Evolutionary conservation across 805 yeast species (phyloP).

Genomic region (Cyberlindnera nakhonratchasimensis): DNA sequence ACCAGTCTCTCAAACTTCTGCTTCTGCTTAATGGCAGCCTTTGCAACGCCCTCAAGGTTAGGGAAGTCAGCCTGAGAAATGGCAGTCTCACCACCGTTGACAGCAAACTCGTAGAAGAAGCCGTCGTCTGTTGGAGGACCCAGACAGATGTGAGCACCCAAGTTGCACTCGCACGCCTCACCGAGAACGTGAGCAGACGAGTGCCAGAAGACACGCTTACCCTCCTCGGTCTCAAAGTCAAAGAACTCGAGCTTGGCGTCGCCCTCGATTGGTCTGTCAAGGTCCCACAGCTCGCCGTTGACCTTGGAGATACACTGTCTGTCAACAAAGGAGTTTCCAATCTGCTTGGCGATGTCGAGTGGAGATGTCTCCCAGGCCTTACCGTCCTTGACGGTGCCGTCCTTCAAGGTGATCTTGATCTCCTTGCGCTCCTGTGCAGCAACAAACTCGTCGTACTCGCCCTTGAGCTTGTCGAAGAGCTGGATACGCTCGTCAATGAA

Average conservation of each 20-base stretch:
- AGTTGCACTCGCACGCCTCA: conserved; percentile 95
- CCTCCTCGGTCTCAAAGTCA: conserved; percentile 92
- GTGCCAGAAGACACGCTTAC: conserved; percentile 97
- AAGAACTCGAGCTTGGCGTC: conserved; percentile 70
- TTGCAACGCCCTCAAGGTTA: conserved; percentile 79
- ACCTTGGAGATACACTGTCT: conserved; percentile 90
- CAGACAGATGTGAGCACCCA: conserved; percentile 87
- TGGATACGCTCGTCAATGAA: conserved; percentile 76
- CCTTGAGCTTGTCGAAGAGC: conserved; percentile 77
- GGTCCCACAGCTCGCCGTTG: conserved; percentile 89
- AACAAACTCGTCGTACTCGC: conserved; percentile 67
- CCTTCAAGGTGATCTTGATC: conserved; percentile 79
- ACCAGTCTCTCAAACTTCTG: conserved; percentile 93
- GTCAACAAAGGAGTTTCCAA: conserved; percentile 85
- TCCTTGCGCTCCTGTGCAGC: conserved; percentile 60
- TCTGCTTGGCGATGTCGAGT: conserved; percentile 73
- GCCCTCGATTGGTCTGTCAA: conserved; percentile 86
- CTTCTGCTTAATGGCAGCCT: conserved; percentile 89
- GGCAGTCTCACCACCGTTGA: conserved; percentile 68
- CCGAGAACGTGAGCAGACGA: conserved; percentile 98
- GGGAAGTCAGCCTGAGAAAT: conserved; percentile 83
- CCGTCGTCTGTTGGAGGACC: conserved; percentile 99
- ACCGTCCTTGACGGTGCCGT: conserved; percentile 77
- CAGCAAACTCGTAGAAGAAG: conserved; percentile 93
- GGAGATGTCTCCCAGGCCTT: conserved; percentile 90